phyloP scores from a whole-genome alignment of 345 rosid species.

The Theobroma cacao region DNA sequence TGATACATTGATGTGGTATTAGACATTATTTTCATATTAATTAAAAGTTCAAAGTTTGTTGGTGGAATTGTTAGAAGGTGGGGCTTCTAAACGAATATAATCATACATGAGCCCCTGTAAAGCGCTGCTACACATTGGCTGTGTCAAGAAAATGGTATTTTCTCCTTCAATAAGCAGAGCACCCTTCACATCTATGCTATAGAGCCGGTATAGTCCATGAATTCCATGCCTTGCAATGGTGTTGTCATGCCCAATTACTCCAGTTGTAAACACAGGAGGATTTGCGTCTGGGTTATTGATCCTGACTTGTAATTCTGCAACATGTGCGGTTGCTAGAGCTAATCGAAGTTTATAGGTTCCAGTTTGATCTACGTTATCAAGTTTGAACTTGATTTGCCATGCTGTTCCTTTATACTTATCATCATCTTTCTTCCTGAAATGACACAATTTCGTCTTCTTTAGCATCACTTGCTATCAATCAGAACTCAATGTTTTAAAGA shows the following conservation, averaged over 20 bases:
- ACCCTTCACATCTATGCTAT: slow-evolving; percentile 33
- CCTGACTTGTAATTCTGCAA: slow-evolving; percentile 50
- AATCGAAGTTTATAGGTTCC: slow-evolving; percentile 42
- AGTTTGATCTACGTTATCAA: slow-evolving; percentile 14
- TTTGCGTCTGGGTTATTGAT: slow-evolving; percentile 26
- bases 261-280: slow-evolving; percentile 49
- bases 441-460: neutral
- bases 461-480: neutral
- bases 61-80: slow-evolving; percentile 14
- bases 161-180: slow-evolving; percentile 34
- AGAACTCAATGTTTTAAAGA: neutral
- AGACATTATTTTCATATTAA: neutral
- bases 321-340: slow-evolving; percentile 57
- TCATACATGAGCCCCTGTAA: slow-evolving; percentile 62
- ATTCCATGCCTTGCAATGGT: slow-evolving; percentile 66
- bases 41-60: neutral
- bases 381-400: slow-evolving; percentile 57
- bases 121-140: slow-evolving; percentile 33
- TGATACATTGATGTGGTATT: neutral
- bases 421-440: slow-evolving; percentile 29
- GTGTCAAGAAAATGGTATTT: slow-evolving; percentile 50
- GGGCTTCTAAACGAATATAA: slow-evolving; percentile 57
- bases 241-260: slow-evolving; percentile 61
- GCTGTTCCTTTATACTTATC: slow-evolving; percentile 35
- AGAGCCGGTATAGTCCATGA: slow-evolving; percentile 59